Conservation (phyloP, 192 early-diverging fungal species). For the Podochytrium sp. region DNA sequence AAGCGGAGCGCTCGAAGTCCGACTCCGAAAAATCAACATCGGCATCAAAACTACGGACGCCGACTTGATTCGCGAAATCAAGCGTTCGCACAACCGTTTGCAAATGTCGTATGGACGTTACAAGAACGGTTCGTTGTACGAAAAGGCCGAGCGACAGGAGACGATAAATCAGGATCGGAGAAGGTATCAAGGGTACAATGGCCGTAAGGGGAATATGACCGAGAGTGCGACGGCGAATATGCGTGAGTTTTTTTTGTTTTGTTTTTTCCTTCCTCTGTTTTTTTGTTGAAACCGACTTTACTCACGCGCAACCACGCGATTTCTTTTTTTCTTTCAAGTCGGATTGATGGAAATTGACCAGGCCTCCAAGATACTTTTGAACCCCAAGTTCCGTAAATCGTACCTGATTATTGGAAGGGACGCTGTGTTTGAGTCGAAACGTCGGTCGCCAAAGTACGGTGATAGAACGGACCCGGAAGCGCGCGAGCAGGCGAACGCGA, state of each 20-base stretch:
- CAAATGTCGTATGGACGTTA: not conserved
- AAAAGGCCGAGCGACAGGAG: not conserved
- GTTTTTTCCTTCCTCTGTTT: not conserved
- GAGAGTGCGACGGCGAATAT: constrained; percentile 2
- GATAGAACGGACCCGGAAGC: not conserved
- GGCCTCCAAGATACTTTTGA: not conserved
- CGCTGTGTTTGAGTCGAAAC: not conserved
- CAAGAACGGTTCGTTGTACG: not conserved
- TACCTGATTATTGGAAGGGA: constrained; percentile 1
- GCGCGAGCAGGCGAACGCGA: not conserved
- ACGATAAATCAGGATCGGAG: not conserved
- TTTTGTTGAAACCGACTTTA: too few species aligned
- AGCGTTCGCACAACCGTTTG: constrained; percentile 15
- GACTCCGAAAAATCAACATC: not conserved
- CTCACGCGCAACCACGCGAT: too few species aligned
- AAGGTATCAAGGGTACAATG: not conserved
- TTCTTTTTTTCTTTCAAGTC: too few species aligned
- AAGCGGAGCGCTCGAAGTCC: not conserved
- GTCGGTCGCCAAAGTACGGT: constrained; percentile 9
- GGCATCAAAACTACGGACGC: not conserved
- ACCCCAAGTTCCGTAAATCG: not conserved
- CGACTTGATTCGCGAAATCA: constrained; percentile 8
- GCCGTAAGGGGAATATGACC: not conserved
- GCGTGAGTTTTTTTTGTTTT: not conserved
- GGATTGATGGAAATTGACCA: constrained; percentile 16